Percentiles rank a stretch among this genome's conserved stretches.
phyloP scores from a whole-genome alignment of 495 filamentous ascomycete species.

The Jackrogersella minutella region DNA sequence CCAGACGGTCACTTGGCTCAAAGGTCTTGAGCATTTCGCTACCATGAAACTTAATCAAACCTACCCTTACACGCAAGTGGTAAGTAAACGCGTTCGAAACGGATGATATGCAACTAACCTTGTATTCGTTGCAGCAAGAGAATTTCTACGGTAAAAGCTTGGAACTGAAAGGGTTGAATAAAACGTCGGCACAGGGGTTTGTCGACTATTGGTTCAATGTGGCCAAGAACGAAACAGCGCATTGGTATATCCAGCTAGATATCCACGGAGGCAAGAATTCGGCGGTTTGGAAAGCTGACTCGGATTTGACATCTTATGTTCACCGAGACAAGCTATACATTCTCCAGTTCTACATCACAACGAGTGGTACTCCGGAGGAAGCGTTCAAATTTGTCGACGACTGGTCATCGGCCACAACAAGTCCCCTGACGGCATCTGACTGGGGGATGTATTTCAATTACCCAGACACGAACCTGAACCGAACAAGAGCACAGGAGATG shows the following conservation, averaged over 20 bases:
- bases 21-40: constrained; percentile 52
- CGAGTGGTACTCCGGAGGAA: constrained; percentile 41
- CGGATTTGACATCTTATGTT: constrained; percentile 46
- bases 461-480: constrained; percentile 50
- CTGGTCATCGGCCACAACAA: constrained; percentile 50
- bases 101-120: constrained; percentile 18
- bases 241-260: constrained; percentile 57
- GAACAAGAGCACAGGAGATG: constrained; percentile 48
- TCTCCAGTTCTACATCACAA: constrained; percentile 52
- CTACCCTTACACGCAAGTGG: constrained; percentile 50
- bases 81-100: constrained; percentile 25
- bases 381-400: constrained; percentile 50
- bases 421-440: constrained; percentile 37
- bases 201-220: constrained; percentile 53
- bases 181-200: constrained; percentile 45
- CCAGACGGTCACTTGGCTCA: constrained; percentile 53
- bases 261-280: constrained; percentile 55
- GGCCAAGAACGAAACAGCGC: constrained; percentile 46
- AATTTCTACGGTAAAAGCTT: constrained; percentile 57
- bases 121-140: constrained; percentile 48
- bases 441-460: constrained; percentile 61
- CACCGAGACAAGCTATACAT: constrained; percentile 56
- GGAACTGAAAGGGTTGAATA: constrained; percentile 49
- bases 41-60: constrained; percentile 52
- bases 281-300: constrained; percentile 47